Conservation (phyloP, 371 early-diverging fungal species). For the Rhizopus sp. region DNA sequence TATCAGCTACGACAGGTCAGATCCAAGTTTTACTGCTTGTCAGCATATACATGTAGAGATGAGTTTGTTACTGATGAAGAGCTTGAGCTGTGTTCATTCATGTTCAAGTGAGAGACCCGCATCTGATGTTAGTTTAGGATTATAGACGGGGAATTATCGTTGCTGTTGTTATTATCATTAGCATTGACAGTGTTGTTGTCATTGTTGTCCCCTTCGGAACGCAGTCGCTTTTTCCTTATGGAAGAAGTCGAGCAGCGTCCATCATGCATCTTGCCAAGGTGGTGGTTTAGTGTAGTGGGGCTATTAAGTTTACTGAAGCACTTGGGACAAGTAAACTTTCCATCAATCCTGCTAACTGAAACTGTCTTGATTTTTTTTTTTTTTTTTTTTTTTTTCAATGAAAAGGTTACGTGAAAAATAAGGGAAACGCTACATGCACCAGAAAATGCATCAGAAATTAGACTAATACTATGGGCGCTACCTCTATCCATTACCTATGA, state of each 20-base stretch:
- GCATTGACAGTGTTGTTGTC: slow-evolving; percentile 7
- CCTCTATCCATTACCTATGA: too few species aligned
- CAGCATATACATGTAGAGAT: slow-evolving; percentile 10
- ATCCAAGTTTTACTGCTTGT: slow-evolving; percentile 19
- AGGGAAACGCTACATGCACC: too few species aligned
- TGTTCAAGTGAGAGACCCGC: slow-evolving; percentile 8
- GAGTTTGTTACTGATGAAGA: slow-evolving; percentile 11
- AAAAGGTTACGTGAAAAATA: too few species aligned
- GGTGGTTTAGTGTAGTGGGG: slow-evolving; percentile 15
- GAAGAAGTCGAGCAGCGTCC: slow-evolving; percentile 2
- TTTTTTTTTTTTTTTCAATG: slow-evolving; percentile 2
- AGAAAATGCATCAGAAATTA: too few species aligned
- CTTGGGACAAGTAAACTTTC: slow-evolving; percentile 12
- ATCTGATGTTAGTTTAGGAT: neutral
- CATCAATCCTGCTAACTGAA: slow-evolving; percentile 11
- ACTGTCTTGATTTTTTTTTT: slow-evolving; percentile 5
- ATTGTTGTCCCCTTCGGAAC: slow-evolving; percentile 9
- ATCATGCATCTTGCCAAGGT: slow-evolving; percentile 9
- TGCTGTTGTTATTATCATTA: slow-evolving; percentile 8
- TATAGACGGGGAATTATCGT: slow-evolving; percentile 2
- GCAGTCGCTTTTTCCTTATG: slow-evolving; percentile 8
- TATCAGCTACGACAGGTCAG: slow-evolving; percentile 19
- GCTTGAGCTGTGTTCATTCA: slow-evolving; percentile 7
- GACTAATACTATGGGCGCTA: too few species aligned
- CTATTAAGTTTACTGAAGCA: slow-evolving; percentile 6